Evolutionary conservation across 306 rosid species (phyloP).

Genomic region (Vicia villosa): DNA sequence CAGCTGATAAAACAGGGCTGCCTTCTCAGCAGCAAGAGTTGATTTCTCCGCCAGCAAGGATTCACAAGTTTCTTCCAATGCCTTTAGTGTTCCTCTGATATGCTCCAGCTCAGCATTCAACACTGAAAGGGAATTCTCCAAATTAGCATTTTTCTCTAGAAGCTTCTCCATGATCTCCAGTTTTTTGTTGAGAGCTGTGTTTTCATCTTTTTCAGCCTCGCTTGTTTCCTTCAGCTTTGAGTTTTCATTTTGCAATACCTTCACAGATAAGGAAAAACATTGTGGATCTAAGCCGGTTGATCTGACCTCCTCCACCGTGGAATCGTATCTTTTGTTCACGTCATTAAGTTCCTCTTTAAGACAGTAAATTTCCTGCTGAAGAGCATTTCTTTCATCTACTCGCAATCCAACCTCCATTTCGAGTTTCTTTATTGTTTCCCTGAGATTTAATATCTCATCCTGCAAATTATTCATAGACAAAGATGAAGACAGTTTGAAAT

Average conservation of each 20-base stretch:
- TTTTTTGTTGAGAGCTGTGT: constrained; percentile 60
- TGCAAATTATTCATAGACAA: constrained; percentile 62
- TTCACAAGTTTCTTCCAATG: constrained; percentile 66
- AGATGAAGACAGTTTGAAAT: constrained; percentile 66
- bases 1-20: constrained; percentile 65
- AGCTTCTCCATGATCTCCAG: constrained; percentile 73
- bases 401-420: constrained; percentile 73
- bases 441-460: constrained; percentile 70
- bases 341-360: constrained; percentile 75
- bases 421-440: constrained; percentile 68
- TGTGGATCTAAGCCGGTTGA: constrained; percentile 67
- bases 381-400: constrained; percentile 81
- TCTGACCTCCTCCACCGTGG: constrained; percentile 63
- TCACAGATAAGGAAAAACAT: constrained; percentile 68
- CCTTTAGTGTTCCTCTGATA: constrained; percentile 59
- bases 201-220: constrained; percentile 59
- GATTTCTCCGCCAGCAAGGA: constrained; percentile 66
- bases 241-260: constrained; percentile 67
- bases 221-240: constrained; percentile 63
- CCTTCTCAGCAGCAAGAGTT: constrained; percentile 67
- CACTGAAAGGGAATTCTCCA: constrained; percentile 75
- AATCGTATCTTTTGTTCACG: constrained; percentile 54
- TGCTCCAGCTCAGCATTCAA: constrained; percentile 68
- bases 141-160: constrained; percentile 63
- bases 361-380: constrained; percentile 85